phyloP scores from a whole-genome alignment of 805 yeast species.

The Starmerella bombicola region DNA sequence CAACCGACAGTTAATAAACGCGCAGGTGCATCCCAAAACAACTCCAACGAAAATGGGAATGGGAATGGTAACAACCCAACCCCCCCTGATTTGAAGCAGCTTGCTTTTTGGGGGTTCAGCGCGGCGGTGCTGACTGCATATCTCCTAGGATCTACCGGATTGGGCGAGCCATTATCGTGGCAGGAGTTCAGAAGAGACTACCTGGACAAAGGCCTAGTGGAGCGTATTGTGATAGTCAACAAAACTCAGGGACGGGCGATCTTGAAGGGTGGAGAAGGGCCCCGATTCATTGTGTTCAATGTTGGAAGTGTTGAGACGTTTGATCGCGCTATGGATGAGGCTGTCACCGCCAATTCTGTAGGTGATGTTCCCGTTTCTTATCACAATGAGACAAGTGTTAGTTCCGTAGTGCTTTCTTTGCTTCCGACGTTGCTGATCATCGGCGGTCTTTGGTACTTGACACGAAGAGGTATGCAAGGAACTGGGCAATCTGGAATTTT shows the following conservation, averaged over 20 bases:
- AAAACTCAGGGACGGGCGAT: conserved; percentile 61
- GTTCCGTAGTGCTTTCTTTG: conserved; percentile 54
- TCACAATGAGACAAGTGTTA: conserved; percentile 54
- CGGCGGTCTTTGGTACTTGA: conserved; percentile 78
- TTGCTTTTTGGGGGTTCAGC: conserved; percentile 20
- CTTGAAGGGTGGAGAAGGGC: conserved; percentile 35
- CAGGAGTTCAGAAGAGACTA: conserved; percentile 75
- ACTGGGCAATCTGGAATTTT: conserved; percentile 66
- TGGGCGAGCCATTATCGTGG: conserved; percentile 54
- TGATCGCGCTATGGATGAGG: conserved; percentile 63
- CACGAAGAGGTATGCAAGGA: conserved; percentile 52
- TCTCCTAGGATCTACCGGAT: conserved; percentile 4
- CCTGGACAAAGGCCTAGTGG: conserved; percentile 66
- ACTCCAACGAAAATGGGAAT: neutral
- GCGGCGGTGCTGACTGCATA: conserved; percentile 18
- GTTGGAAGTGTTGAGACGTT: conserved; percentile 85
- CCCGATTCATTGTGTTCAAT: conserved; percentile 44
- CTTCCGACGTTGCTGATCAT: conserved; percentile 81
- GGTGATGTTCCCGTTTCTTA: conserved; percentile 71
- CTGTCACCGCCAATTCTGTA: conserved; percentile 57
- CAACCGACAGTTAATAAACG: neutral
- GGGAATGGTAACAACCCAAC: conserved; percentile 2
- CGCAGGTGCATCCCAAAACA: neutral
- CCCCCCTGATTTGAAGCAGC: conserved; percentile 18
- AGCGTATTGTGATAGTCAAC: conserved; percentile 62